Percentiles rank a stretch among this genome's conserved stretches.
These are phyloP conservation scores for Pseudopithomyces chartarum DNA, from an alignment of 2,329 filamentous ascomycete genomes.

Conservation along the genomic window DNA sequence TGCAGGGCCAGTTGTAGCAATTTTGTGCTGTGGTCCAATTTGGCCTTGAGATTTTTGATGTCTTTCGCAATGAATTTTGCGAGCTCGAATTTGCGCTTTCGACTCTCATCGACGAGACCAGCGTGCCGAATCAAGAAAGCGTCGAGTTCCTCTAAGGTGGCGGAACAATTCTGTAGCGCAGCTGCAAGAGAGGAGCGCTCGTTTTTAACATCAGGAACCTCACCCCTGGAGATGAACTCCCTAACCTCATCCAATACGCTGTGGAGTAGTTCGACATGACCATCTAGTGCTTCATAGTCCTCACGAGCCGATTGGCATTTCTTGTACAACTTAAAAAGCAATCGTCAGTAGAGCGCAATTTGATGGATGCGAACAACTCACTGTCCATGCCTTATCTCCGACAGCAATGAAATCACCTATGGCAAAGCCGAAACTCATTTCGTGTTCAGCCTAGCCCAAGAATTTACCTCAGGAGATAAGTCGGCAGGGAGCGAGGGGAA, in stretches of 20 bases:
- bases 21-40: background rate
- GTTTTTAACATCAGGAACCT: constrained; percentile 1
- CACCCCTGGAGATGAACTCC: background rate
- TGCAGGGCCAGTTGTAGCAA: background rate
- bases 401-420: constrained; percentile 5
- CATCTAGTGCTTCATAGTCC: background rate
- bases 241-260: background rate
- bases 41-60: background rate
- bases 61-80: background rate
- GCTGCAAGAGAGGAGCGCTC: background rate
- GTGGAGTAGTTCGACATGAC: constrained; percentile 1
- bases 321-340: background rate
- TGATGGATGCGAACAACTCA: background rate
- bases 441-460: background rate
- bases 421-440: constrained; percentile 4
- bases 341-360: background rate
- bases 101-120: background rate
- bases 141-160: constrained; percentile 1
- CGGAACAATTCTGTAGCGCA: background rate
- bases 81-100: constrained; percentile 2
- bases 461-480: too few species aligned
- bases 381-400: background rate
- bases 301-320: background rate
- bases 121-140: background rate
- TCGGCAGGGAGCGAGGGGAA: too few species aligned